Evolutionary conservation across 805 yeast genomes (phyloP).

Genomic region (Saccharomycopsis fodiens): DNA sequence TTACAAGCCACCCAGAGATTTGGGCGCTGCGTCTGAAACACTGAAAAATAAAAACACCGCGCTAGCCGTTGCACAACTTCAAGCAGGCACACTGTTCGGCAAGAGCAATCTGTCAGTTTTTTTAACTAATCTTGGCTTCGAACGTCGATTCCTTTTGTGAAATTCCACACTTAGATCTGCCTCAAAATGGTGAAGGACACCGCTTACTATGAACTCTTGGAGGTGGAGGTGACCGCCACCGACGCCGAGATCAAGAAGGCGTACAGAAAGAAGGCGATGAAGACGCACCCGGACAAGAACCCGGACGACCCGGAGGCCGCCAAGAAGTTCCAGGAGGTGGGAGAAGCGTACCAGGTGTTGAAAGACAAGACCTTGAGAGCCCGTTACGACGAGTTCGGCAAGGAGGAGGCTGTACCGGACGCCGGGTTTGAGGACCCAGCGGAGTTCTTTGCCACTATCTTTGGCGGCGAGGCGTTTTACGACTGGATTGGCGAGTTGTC

Average conservation of each 20-base stretch:
- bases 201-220: constrained; percentile 75
- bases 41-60: too few relatives aligned
- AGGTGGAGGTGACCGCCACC: constrained; percentile 60
- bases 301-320: constrained; percentile 93
- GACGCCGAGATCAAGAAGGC: constrained; percentile 86
- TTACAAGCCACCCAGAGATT: too few relatives aligned
- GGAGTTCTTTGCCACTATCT: constrained; percentile 76
- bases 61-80: too few relatives aligned
- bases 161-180: not conserved
- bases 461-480: constrained; percentile 74
- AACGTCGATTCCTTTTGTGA: not conserved
- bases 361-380: constrained; percentile 63
- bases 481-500: constrained; percentile 77
- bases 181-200: constrained; percentile 81
- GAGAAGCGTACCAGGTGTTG: constrained; percentile 69
- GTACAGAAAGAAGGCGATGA: constrained; percentile 82
- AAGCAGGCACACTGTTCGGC: too few relatives aligned
- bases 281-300: constrained; percentile 92
- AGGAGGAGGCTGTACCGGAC: constrained; percentile 61
- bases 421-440: constrained; percentile 78
- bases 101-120: too few relatives aligned
- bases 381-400: constrained; percentile 80
- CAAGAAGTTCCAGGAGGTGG: constrained; percentile 68
- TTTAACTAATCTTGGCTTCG: not conserved
- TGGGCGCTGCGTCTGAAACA: too few relatives aligned